Percentiles rank a stretch among this genome's conserved stretches.
Conservation (phyloP, 2,329 filamentous ascomycete genomes). For the Dactylellina cionopaga region DNA sequence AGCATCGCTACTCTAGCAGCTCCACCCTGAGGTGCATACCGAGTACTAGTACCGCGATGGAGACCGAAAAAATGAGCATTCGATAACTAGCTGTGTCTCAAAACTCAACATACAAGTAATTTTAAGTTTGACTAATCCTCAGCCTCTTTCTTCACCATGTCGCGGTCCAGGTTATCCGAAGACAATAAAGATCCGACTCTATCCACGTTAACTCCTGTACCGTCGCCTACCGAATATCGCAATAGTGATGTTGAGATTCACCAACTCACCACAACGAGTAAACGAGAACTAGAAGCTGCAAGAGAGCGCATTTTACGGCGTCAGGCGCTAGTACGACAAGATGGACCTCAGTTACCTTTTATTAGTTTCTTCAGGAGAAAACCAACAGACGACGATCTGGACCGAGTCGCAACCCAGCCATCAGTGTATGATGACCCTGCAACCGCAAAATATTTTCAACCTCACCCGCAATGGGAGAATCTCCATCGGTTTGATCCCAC, state of each 20-base stretch:
- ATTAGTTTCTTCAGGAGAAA: slow-evolving; percentile 23
- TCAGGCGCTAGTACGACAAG: slow-evolving; percentile 34
- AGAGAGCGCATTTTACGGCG: slow-evolving; percentile 33
- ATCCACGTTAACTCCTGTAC: slow-evolving; percentile 6
- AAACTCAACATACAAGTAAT: too few species aligned
- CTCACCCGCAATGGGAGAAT: slow-evolving; percentile 69
- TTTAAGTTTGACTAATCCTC: too few species aligned
- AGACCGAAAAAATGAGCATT: neutral
- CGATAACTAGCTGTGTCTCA: neutral
- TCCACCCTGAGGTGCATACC: neutral
- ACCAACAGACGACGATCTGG: slow-evolving; percentile 14
- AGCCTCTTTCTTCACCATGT: neutral
- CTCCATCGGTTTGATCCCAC: slow-evolving; percentile 69
- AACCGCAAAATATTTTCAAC: slow-evolving; percentile 62
- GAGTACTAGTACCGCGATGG: neutral
- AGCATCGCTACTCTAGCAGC: slow-evolving; percentile 7
- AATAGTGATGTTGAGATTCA: slow-evolving; percentile 17
- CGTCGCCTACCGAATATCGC: slow-evolving; percentile 4
- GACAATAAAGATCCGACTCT: slow-evolving; percentile 31
- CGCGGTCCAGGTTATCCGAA: slow-evolving; percentile 15
- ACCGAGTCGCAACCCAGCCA: slow-evolving; percentile 41
- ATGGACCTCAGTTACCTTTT: slow-evolving; percentile 38
- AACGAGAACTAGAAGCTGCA: slow-evolving; percentile 20
- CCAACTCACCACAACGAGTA: slow-evolving; percentile 11
- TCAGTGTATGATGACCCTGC: slow-evolving; percentile 54